Conservation (phyloP, 352 stramenopile genomes). For the Globisporangium radiosum region DNA sequence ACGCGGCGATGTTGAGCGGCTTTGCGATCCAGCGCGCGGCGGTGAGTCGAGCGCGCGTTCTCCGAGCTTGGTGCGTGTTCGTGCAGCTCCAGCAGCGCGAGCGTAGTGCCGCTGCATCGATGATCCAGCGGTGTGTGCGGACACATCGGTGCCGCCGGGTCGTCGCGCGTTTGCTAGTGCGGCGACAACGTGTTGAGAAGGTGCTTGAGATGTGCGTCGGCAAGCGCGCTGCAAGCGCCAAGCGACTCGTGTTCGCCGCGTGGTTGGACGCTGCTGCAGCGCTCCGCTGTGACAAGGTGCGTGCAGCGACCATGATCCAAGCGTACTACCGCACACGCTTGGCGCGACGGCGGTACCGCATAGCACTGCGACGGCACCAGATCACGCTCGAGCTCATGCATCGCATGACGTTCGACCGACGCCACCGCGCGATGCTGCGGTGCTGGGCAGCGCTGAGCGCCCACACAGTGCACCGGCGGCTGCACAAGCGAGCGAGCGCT, state of each 20-base stretch:
- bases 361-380: slow-evolving; percentile 34
- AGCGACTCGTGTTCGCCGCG: slow-evolving; percentile 5
- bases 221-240: slow-evolving; percentile 15
- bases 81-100: slow-evolving; percentile 26
- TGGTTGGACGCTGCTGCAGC: slow-evolving; percentile 18
- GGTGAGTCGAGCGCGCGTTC: slow-evolving; percentile 18
- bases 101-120: slow-evolving; percentile 18
- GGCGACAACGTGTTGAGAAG: slow-evolving; percentile 26
- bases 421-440: slow-evolving; percentile 16
- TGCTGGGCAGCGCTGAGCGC: slow-evolving; percentile 35
- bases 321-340: slow-evolving; percentile 22
- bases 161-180: slow-evolving; percentile 29
- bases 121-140: slow-evolving; percentile 37
- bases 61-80: slow-evolving; percentile 35
- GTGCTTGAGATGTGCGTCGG: slow-evolving; percentile 35
- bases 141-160: slow-evolving; percentile 27
- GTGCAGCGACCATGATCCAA: slow-evolving; percentile 32
- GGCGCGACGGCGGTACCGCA: slow-evolving; percentile 27
- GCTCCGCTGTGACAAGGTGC: slow-evolving; percentile 4
- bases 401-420: slow-evolving; percentile 31
- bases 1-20: slow-evolving; percentile 26
- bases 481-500: slow-evolving; percentile 39
- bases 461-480: slow-evolving; percentile 40
- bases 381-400: slow-evolving; percentile 45
- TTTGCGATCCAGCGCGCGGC: slow-evolving; percentile 28